These are phyloP conservation scores for Starmerella khaoyaiensis DNA, from an alignment of 805 yeast genomes.

Conservation along the genomic window DNA sequence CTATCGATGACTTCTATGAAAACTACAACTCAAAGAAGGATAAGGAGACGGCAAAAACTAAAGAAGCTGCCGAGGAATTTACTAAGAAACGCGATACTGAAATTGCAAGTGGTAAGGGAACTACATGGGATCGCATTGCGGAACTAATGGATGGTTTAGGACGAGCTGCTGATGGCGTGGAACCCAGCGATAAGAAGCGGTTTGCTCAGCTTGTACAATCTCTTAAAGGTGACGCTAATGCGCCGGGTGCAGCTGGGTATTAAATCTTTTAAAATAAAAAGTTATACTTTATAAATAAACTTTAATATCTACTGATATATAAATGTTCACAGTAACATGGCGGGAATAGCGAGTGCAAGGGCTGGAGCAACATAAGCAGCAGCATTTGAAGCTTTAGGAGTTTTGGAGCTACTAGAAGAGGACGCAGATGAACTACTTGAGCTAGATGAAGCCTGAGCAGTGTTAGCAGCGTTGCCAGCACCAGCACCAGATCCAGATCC, in stretches of 20 bases:
- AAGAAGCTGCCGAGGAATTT: constrained; percentile 57
- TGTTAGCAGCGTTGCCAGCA: constrained; percentile 11
- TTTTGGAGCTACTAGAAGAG: background rate
- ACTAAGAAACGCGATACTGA: constrained; percentile 56
- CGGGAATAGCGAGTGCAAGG: no score
- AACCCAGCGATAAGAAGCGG: constrained; percentile 51
- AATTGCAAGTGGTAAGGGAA: constrained; percentile 29
- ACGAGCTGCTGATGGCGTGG: constrained; percentile 29
- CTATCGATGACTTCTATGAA: constrained; percentile 85
- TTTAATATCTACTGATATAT: no score
- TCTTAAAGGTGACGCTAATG: constrained; percentile 55
- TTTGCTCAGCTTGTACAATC: constrained; percentile 53
- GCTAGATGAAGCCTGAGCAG: constrained; percentile 4
- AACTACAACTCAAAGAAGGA: constrained; percentile 78
- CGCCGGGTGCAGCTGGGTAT: constrained; percentile 66
- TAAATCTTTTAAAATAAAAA: constrained; percentile 17
- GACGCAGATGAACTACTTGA: background rate
- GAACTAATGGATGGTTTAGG: constrained; percentile 38
- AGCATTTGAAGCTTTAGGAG: no score
- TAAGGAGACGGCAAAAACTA: constrained; percentile 47
- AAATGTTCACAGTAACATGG: no score
- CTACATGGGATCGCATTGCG: constrained; percentile 49
- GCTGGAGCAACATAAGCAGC: no score
- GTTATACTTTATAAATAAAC: background rate
- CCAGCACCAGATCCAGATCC: constrained; percentile 5